These are phyloP conservation scores for Lolium perenne DNA, from an alignment of 176 grass and related monocot species.

Conservation along the genomic window DNA sequence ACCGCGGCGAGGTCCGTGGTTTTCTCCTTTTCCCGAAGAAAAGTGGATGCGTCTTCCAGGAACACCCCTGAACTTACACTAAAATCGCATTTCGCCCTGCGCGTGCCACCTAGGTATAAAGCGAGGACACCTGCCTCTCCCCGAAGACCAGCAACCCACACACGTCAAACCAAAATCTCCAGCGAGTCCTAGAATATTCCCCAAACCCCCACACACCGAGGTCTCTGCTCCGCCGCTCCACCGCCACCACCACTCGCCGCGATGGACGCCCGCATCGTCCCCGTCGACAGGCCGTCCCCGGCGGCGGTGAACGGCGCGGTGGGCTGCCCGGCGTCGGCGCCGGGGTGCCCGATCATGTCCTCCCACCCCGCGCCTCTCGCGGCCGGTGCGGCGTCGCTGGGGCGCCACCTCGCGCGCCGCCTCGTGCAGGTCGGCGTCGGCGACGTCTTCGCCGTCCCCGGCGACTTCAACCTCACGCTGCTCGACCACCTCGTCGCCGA, in stretches of 20 bases:
- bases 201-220: not conserved
- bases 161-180: conserved; percentile 44
- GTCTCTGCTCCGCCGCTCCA: not conserved
- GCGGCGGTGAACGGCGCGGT: conserved; percentile 39
- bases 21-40: conserved; percentile 16
- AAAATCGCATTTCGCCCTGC: not conserved
- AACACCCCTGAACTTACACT: not conserved
- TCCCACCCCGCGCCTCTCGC: not conserved
- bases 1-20: conserved; percentile 37
- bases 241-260: not conserved
- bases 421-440: conserved; percentile 75
- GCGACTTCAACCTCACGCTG: conserved; percentile 95
- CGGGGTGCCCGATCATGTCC: conserved; percentile 54
- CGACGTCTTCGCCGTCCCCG: conserved; percentile 91
- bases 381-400: conserved; percentile 48
- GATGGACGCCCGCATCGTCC: conserved; percentile 65
- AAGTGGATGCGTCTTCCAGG: not conserved
- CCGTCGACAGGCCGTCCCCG: conserved; percentile 42
- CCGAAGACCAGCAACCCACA: not conserved
- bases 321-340: conserved; percentile 51
- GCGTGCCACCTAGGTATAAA: conserved; percentile 46
- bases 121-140: not conserved
- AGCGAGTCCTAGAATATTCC: not conserved
- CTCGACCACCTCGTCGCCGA: conserved; percentile 89
- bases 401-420: conserved; percentile 73